phyloP scores from a whole-genome alignment of 2,329 filamentous ascomycete species.

The Mollisiaceae sp. region DNA sequence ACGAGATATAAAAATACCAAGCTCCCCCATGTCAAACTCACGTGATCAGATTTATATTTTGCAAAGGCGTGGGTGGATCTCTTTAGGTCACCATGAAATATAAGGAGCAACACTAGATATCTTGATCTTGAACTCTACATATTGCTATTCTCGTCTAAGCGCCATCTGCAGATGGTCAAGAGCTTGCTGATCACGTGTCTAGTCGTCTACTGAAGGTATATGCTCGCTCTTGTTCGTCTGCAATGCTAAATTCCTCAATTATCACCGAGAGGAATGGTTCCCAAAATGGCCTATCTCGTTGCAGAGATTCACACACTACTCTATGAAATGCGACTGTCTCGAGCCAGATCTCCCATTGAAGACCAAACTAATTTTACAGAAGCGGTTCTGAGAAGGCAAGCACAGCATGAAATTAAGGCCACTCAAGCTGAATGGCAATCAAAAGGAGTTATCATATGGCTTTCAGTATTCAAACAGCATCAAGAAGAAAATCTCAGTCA shows the following conservation, averaged over 20 bases:
- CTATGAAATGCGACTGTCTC: neutral
- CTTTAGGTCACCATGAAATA: too few species aligned
- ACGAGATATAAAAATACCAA: too few species aligned
- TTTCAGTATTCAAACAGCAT: neutral
- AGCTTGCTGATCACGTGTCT: neutral
- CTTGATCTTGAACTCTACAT: too few species aligned
- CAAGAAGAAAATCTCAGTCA: neutral
- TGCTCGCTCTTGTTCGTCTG: neutral
- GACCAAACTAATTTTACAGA: neutral
- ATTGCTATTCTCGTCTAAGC: neutral
- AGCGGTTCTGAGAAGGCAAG: neutral
- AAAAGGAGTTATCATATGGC: neutral
- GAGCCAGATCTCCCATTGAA: neutral
- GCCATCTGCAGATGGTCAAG: neutral
- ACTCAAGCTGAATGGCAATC: neutral
- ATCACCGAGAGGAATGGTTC: too few species aligned
- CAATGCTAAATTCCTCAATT: too few species aligned
- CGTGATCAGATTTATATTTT: neutral
- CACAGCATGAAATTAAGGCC: neutral
- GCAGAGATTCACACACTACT: constrained; percentile 3
- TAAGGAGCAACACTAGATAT: too few species aligned
- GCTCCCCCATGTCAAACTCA: too few species aligned
- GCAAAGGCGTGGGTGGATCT: too few species aligned
- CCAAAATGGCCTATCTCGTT: too few species aligned
- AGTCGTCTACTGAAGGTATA: neutral